Base-by-base conservation (phyloP, 2,329 filamentous ascomycete species). In the Apiospora saccharicola region DNA sequence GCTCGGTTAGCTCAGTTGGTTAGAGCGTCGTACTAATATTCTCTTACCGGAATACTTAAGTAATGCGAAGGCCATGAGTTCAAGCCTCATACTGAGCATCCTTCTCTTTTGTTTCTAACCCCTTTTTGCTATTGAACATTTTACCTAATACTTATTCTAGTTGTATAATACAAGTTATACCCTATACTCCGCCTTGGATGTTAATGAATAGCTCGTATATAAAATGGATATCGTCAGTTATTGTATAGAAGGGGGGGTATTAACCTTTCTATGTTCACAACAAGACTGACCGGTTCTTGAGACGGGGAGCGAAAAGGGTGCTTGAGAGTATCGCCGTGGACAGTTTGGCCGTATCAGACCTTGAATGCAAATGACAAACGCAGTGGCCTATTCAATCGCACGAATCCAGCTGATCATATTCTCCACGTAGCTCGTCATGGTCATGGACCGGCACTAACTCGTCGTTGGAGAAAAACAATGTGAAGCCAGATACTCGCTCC, bases 1-100 rank as follows among this genome's bases (percentile, higher is more conserved):
- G 57, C 57, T 64, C 57, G 57, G 57, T 64, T 64, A 64, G 57
- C 57, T 64, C 57, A 64, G 57, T 64, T 64, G 57, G 57, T 64
- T 64, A 64, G 57, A 64, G 57, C 57, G 57, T 64, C 57, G 57
- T 64, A 64, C 57, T 64, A 64, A 64, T 64, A 64, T 64, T 24
- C 19, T n/a, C 22, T 64, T 10, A 13, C 22, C 4, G n/a, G 10
- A n/a, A 64, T 64, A 64, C 57, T 37, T 41, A 41, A 64, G 57
- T 64, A 64, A 64, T 64, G 57, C 57, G 57, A 64, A 64, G 57
- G 57, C 22, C 57, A 64, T 64, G 57, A 64, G 57, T 64, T 64
- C 57, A 64, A 64, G 19, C 57, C 57, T 64, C 57, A 64, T 64
- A 64, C 57, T 64, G 57, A 64, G 57, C 57, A 64, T 1, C n/a